phyloP scores from a whole-genome alignment of 2,329 filamentous ascomycete species.

The Lasiodiplodia theobromae region DNA sequence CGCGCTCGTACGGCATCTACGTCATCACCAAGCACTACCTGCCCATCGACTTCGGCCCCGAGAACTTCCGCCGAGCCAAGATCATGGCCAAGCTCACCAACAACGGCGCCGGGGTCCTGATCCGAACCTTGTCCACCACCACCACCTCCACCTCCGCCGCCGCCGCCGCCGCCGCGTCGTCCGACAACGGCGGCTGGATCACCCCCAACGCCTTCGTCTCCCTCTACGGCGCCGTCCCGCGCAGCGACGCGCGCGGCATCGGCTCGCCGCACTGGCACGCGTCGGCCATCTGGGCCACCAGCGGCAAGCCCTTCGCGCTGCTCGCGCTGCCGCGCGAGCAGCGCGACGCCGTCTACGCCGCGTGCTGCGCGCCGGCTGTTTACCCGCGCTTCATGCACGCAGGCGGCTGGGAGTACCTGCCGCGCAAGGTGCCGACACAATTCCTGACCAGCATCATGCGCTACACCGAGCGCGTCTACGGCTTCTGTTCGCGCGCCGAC shows the following conservation, averaged over 20 bases:
- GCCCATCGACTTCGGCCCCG: not conserved
- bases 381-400: too few species aligned
- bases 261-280: not conserved
- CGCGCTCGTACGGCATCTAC: not conserved
- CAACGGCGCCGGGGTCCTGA: not conserved
- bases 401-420: too few species aligned
- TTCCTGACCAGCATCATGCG: too few species aligned
- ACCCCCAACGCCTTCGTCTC: not conserved
- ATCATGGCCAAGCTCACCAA: not conserved
- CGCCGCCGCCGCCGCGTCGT: too few species aligned
- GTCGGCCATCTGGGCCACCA: not conserved
- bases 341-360: not conserved
- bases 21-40: not conserved
- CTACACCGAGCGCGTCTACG: too few species aligned
- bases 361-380: not conserved
- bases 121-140: not conserved
- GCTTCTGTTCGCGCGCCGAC: accelerated
- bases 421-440: too few species aligned
- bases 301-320: not conserved
- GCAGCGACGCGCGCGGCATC: not conserved
- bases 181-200: not conserved
- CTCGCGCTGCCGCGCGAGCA: not conserved
- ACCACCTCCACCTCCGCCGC: too few species aligned
- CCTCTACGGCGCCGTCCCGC: not conserved
- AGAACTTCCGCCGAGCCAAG: not conserved